phyloP scores from a whole-genome alignment of 306 rosid species.

The Vigna nakashimae region DNA sequence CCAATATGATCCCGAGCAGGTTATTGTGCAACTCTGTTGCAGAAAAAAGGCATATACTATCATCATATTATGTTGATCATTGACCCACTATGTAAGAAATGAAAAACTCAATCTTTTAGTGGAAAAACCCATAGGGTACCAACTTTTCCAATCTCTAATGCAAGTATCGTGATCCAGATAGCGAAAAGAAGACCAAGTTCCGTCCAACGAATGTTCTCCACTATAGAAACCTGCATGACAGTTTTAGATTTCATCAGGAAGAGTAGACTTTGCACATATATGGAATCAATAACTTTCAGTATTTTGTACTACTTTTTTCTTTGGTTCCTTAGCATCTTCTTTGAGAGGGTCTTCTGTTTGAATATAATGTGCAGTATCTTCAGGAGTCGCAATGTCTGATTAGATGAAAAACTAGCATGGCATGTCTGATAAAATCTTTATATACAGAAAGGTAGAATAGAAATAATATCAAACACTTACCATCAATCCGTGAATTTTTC shows the following conservation, averaged over 20 bases:
- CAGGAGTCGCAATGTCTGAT: conserved; percentile 32
- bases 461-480: conserved; percentile 27
- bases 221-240: conserved; percentile 51
- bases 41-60: conserved; percentile 21
- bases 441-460: not conserved
- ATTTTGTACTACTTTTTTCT: conserved; percentile 29
- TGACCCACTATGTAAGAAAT: conserved; percentile 4
- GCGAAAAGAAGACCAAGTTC: conserved; percentile 58
- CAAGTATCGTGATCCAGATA: conserved; percentile 60
- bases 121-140: conserved; percentile 6
- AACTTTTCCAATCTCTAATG: conserved; percentile 48
- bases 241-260: conserved; percentile 27
- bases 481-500: conserved; percentile 37
- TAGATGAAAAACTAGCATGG: conserved; percentile 17
- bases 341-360: conserved; percentile 50
- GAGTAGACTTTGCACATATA: not conserved
- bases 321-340: conserved; percentile 29
- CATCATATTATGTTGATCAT: not conserved
- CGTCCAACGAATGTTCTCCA: conserved; percentile 61
- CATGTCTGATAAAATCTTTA: not conserved
- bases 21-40: conserved; percentile 56
- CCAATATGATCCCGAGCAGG: conserved; percentile 67
- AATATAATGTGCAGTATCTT: conserved; percentile 31
- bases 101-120: not conserved
- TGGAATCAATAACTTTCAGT: not conserved